A percentile compares a stretch with the other conserved stretches of the same genome.
These are phyloP conservation scores for Cytospora paraplurivora DNA, from an alignment of 2,329 filamentous ascomycete genomes.

Conservation along the genomic window DNA sequence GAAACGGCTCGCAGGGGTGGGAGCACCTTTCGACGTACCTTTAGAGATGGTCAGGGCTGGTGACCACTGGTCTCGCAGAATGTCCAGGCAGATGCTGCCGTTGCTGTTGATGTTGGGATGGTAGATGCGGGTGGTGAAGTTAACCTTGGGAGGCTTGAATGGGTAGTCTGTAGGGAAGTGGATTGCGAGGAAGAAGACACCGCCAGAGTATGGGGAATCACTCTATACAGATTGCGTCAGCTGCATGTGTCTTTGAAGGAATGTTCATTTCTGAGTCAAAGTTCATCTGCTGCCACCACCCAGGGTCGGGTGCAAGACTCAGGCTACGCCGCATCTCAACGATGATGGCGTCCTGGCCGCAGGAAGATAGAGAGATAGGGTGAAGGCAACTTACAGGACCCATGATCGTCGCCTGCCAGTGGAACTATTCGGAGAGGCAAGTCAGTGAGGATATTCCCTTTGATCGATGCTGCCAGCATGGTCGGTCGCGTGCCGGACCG, in stretches of 20 bases:
- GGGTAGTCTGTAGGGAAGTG: slow-evolving; percentile 99
- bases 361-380: neutral
- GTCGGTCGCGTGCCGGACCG: slow-evolving; percentile 15
- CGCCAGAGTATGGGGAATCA: slow-evolving; percentile 96
- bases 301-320: slow-evolving; percentile 9
- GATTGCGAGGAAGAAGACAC: slow-evolving; percentile 98
- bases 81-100: slow-evolving; percentile 98
- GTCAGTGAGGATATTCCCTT: slow-evolving; percentile 37
- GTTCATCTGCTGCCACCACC: neutral
- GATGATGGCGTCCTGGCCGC: neutral
- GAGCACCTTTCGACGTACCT: slow-evolving; percentile 59
- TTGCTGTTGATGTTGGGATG: slow-evolving; percentile 99
- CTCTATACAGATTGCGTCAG: slow-evolving; percentile 56
- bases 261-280: slow-evolving; percentile 15
- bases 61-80: slow-evolving; percentile 98
- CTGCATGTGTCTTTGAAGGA: slow-evolving; percentile 7
- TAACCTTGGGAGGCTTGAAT: slow-evolving; percentile 99
- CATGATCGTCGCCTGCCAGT: slow-evolving; percentile 99
- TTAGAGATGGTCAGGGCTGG: slow-evolving; percentile 98
- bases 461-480: slow-evolving; percentile 12
- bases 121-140: slow-evolving; percentile 99
- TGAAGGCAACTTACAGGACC: slow-evolving; percentile 77
- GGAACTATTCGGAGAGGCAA: slow-evolving; percentile 66
- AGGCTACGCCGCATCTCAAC: neutral
- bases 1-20: no score